Evolutionary conservation across 805 yeast species (phyloP).

Genomic region (Suhomyces sp.): DNA sequence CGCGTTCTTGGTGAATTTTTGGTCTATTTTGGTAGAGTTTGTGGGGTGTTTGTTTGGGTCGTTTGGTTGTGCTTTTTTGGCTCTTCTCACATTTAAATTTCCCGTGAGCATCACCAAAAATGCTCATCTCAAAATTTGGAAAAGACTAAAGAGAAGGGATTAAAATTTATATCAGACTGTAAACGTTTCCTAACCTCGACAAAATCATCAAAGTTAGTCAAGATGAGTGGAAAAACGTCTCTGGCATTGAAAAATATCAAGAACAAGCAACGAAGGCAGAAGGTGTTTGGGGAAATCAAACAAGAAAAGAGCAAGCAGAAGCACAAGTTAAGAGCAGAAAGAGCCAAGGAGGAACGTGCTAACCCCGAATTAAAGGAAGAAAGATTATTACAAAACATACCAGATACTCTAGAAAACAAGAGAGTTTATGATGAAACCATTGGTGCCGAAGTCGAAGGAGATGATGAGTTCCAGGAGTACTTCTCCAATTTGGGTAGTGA

Average conservation of each 20-base stretch:
- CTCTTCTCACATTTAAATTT: constrained; percentile 1
- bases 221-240: constrained; percentile 23
- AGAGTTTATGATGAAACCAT: constrained; percentile 87
- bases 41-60: neutral
- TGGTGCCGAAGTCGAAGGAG: constrained; percentile 55
- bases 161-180: neutral
- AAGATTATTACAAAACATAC: constrained; percentile 73
- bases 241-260: constrained; percentile 47
- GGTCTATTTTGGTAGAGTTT: neutral
- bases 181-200: too few species aligned
- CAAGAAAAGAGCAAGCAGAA: constrained; percentile 73
- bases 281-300: constrained; percentile 69
- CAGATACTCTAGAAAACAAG: constrained; percentile 80
- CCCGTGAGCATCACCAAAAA: neutral
- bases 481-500: constrained; percentile 49
- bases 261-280: constrained; percentile 79
- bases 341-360: constrained; percentile 83
- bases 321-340: constrained; percentile 71
- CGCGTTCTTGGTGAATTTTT: too few species aligned
- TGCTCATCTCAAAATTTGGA: constrained; percentile 4
- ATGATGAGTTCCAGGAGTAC: constrained; percentile 62
- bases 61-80: neutral
- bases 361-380: constrained; percentile 82
- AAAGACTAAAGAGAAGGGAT: neutral
- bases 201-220: constrained; percentile 2